A percentile compares a stretch with the other conserved stretches of the same genome.
Evolutionary conservation across 768 basidiomycete genomes (phyloP).

Genomic region (Porpolomopsis calyptriformis): DNA sequence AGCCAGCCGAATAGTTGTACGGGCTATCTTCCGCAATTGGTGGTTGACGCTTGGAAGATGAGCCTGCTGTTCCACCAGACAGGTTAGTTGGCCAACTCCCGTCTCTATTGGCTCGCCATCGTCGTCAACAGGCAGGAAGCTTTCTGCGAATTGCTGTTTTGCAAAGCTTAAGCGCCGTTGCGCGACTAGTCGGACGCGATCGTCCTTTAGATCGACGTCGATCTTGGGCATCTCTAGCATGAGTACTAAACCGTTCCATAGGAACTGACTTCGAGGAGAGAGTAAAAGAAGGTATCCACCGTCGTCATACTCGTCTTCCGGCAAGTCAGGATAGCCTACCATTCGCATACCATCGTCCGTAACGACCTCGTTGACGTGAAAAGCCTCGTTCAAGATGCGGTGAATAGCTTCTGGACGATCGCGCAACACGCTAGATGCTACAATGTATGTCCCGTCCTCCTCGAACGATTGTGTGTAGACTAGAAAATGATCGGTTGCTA

Average conservation of each 20-base stretch:
- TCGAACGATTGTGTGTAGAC: constrained; percentile 85
- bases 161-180: constrained; percentile 62
- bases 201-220: constrained; percentile 76
- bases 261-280: constrained; percentile 75
- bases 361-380: constrained; percentile 58
- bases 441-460: constrained; percentile 84
- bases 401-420: constrained; percentile 69
- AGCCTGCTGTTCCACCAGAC: constrained; percentile 73
- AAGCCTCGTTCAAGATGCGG: constrained; percentile 75
- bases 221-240: constrained; percentile 64
- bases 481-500: constrained; percentile 82
- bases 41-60: constrained; percentile 85
- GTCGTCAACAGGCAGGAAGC: constrained; percentile 53
- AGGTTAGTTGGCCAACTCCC: constrained; percentile 31
- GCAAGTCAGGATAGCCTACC: constrained; percentile 28
- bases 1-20: constrained; percentile 80
- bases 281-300: constrained; percentile 74
- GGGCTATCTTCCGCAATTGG: constrained; percentile 83
- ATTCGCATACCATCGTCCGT: constrained; percentile 43
- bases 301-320: constrained; percentile 39
- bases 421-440: constrained; percentile 69
- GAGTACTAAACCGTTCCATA: constrained; percentile 87
- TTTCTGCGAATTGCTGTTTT: constrained; percentile 65
- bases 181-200: constrained; percentile 83
- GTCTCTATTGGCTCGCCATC: constrained; percentile 43